phyloP scores from a whole-genome alignment of 1,139 yeast genomes.

The Hyphopichia pseudoburtonii region DNA sequence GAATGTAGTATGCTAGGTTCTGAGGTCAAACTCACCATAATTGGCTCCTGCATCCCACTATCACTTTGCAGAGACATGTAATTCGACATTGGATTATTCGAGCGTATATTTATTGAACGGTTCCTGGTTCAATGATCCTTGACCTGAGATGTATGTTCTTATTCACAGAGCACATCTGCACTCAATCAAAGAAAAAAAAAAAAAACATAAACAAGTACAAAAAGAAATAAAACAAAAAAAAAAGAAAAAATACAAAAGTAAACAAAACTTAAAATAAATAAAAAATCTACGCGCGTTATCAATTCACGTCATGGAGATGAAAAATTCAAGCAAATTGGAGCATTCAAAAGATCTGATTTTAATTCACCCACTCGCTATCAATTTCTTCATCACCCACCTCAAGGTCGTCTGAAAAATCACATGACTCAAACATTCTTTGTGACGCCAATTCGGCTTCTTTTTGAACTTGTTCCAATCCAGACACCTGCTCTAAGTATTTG shows the following conservation, averaged over 20 bases:
- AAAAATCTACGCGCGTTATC: not conserved
- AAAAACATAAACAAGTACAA: not conserved
- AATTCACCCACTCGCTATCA: slow-evolving; percentile 17
- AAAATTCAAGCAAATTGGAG: no score
- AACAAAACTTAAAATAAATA: not conserved
- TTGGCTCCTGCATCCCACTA: slow-evolving; percentile 3
- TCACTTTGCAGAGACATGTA: slow-evolving; percentile 15
- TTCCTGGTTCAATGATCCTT: no score
- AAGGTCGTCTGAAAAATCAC: slow-evolving; percentile 37
- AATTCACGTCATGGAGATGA: no score
- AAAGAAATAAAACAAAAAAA: slow-evolving; percentile 2
- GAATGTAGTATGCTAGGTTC: slow-evolving; percentile 20
- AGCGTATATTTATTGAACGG: no score
- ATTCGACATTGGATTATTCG: slow-evolving; percentile 14
- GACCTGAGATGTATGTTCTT: not conserved
- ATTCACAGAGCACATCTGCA: slow-evolving; percentile 1
- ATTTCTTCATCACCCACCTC: slow-evolving; percentile 7
- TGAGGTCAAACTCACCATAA: slow-evolving; percentile 13
- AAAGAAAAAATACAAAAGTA: not conserved
- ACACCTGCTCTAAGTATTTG: slow-evolving; percentile 65
- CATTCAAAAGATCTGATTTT: no score
- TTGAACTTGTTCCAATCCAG: slow-evolving; percentile 77
- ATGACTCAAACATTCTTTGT: slow-evolving; percentile 32
- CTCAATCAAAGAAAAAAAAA: slow-evolving; percentile 6
- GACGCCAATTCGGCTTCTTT: slow-evolving; percentile 67